Base-by-base conservation (phyloP, 2,329 filamentous ascomycete species). In the Calonectria naviculata region DNA sequence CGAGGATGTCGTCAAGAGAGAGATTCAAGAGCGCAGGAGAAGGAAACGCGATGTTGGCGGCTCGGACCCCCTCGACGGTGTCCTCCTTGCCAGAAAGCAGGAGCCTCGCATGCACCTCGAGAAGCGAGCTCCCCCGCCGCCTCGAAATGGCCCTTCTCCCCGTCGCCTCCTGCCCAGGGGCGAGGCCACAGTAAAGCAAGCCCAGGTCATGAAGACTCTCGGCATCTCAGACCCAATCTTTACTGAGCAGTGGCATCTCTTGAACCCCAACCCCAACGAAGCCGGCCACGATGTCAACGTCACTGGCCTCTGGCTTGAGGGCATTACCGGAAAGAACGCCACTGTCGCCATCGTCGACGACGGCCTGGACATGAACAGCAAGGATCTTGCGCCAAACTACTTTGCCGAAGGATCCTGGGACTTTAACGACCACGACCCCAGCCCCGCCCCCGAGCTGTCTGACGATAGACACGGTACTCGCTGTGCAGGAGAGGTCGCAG, bases 331-430 rank as follows among this genome's bases (percentile, higher is more conserved):
- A 65, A 91, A 94, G 78, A 96, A 96, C 72, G 90, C 93, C 21
- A 98, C 94, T 1, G 95, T 97, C 2, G 96, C 96, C 66, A 97
- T 99, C 76, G 94, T 99, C 4, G 97, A 99, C 79, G 97, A 99
- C 83, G 97, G 97, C 0, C 84, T 99, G 75, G 97, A 99, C 80
- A 97, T 99, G 93, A 91, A 97, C 84, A 98, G 95, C 85, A 89
- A 94, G 29, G 97, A 99, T 81, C 85, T 99, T 54, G 95, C 94
- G 82, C 93, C 91, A 77, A 99, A 99, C 82, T 99, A 98, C 84
- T 98, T 96, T 80, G 93, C 95, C 1, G 91, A 91, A 68, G 97
- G 97, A 29, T 98, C 96, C 4, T 98, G 93, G 84, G 97, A 99
- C 83, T 99, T 97, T 86, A 99, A 99, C 83, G 95, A 98, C 79